Base-by-base conservation (phyloP, 208 protist species). In the Tritrichomonas musculus region DNA sequence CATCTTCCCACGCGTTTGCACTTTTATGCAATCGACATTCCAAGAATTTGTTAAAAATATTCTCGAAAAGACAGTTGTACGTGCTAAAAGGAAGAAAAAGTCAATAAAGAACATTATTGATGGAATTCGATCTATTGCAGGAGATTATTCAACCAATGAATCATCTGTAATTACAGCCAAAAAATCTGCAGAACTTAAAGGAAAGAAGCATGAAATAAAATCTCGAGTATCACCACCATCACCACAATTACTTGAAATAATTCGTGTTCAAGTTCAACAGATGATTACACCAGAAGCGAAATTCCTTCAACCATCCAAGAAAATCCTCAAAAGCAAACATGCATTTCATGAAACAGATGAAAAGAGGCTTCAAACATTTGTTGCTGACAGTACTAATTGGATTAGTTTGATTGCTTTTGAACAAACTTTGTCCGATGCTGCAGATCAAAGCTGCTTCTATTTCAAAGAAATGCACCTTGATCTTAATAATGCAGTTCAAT, bases 381-480 rank as follows among this genome's bases (percentile, higher is more conserved):
- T 84, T 22, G 41, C 2, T 2, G 44, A 11, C 27, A 33, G 17
- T 33, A 44, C 17, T 11, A 84, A 84, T 84, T 84, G 27, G n/a
- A 25, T 47, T 33, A 8, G 5, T 13, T 25, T 84, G 4, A 14
- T 84, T 5, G 1, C 14, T 33, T 53, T 84, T 11, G 73, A 84
- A 39, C n/a, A 84, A 84, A 44, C 39, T 25, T 25, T 84, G 25
- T 39, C 36, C 5, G 73, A 55, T 53, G 44, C 39, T 33, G 36
- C n/a, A 13, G 44, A 84, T 53, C 73, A 84, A 84, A 47, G n/a
- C 13, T 33, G 14, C 13, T 44, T 84, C 36, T 84, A 53, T 44
- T 84, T 84, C 44, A 84, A 44, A 84, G 73, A 84, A 84, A 44
- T 84, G 25, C 73, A 84, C 49, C 44, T 84, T 20, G 73, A 84